Base-by-base conservation (phyloP, 495 filamentous ascomycete species). In the Penicillium taxi region DNA sequence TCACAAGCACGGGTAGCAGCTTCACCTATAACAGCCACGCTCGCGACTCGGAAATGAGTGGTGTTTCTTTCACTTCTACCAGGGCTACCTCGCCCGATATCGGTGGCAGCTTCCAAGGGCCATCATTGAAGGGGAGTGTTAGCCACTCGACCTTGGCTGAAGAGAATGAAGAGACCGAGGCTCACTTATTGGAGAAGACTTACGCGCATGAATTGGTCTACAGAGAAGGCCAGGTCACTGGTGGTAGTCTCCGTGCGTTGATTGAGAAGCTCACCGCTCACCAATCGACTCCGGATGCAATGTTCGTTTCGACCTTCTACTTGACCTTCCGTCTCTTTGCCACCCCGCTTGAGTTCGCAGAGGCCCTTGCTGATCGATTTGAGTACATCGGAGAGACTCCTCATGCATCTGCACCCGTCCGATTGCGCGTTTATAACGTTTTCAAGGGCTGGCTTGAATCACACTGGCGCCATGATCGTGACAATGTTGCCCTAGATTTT, bases 401-500 rank as follows among this genome's bases (percentile, higher is more conserved):
- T 8, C 69, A 75, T 29, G 77, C 84, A 13, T 80, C 84, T 6
- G 72, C 67, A 3, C 86, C 89, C 0, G 88, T 96, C 13, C 81
- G 89, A 22, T 68, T 96, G 22, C 77, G 93, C 11, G 86, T 96
- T 0, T 96, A 94, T 69, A 96, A 99, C 55, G 78, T 89, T 25
- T 85, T 96, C 69, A 99, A 99, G 61, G 81, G 82, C 20, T 99
- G 93, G 93, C 64, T 99, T 4, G 93, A 99, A 61, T 88, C 82
- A 2, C 86, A 96, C 61, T 99, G 93, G 93, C 79, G 83, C 17
- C 76, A 82, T 41, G 78, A 86, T 18, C 72, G 78, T 17, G 93
- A 99, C 56, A 65, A 70, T 39, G 71, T 71, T 5, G 86, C 89
- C 5, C 66, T 96, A 23, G 69, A 74, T 0, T 69, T 82, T 32